Conservation (phyloP, 306 rosid species). For the Fagus sylvatica region DNA sequence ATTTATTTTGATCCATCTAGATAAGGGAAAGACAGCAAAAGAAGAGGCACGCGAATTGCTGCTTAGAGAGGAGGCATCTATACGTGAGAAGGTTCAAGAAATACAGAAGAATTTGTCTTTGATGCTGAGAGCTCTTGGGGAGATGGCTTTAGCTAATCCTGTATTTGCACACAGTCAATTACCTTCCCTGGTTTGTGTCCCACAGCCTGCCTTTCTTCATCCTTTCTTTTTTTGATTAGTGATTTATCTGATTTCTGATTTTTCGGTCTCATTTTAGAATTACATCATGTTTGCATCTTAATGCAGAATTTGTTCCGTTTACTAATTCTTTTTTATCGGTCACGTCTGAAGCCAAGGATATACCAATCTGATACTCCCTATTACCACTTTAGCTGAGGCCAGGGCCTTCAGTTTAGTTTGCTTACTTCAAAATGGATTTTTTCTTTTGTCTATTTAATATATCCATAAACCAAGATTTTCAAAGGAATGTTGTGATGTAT, state of each 20-base stretch:
- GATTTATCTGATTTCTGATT: not conserved
- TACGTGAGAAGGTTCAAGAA: slow-evolving; percentile 66
- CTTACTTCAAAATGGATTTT: too few species aligned
- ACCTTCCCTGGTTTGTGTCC: slow-evolving; percentile 76
- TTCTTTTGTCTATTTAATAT: too few species aligned
- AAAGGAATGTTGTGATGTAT: not conserved
- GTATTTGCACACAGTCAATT: slow-evolving; percentile 89
- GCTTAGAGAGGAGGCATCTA: slow-evolving; percentile 79
- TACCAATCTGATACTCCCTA: too few species aligned
- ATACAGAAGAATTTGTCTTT: slow-evolving; percentile 64
- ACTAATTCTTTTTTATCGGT: too few species aligned
- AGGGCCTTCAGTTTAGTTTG: too few species aligned
- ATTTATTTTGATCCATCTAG: slow-evolving; percentile 35
- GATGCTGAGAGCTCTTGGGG: slow-evolving; percentile 86
- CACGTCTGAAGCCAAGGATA: too few species aligned
- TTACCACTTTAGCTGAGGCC: too few species aligned
- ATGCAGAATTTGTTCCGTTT: too few species aligned
- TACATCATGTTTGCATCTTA: not conserved
- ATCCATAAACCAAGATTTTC: too few species aligned
- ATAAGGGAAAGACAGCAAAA: slow-evolving; percentile 86
- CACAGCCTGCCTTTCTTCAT: not conserved
- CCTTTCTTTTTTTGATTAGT: not conserved
- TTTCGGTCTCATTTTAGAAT: not conserved
- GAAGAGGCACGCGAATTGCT: slow-evolving; percentile 90
- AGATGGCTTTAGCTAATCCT: slow-evolving; percentile 82